Base-by-base conservation (phyloP, 225 moss, liverwort and hornwort species). In the Physcomitrium patens region DNA sequence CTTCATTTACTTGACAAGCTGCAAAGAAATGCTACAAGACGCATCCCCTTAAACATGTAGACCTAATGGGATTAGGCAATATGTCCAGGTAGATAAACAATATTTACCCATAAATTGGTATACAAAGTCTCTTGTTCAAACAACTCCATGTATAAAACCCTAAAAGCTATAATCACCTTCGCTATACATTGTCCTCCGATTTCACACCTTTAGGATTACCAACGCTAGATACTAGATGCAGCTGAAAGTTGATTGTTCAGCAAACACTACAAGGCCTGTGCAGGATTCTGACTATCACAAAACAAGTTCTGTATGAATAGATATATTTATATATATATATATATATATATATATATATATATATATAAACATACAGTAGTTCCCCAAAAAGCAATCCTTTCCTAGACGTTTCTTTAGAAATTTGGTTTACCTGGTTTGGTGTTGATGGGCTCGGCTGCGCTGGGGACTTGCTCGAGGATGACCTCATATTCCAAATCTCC, bases 401-500 rank as follows among this genome's bases (percentile, higher is more conserved):
- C 57, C 47, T 41, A 10, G 59, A 14, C 6, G 46, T 12, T 60
- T 15, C 1, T 71, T 68, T 64, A 31, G 24, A 70, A 70, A 77
- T 27, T 37, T 31, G 12, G 52, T 19, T 22, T 60, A 93, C 93
- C 93, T 89, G 91, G 45, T 88, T 91, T 54, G 82, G 28, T 73
- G 89, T 80, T 66, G 83, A 77, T 27, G 93, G 60, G 60, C 72
- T 79, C 72, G 91, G 82, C 74, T 93, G 91, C 76, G 77, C 87
- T 62, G 91, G 78, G 71, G 89, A 77, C 84, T 86, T 89, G 47
- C 75, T 83, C 78, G 91, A 76, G 75, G 83, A 85, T 68, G 80
- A 75, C 84, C 87, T 86, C 83, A 87, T 69, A 58, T 89, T 89
- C 91, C 93, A 93, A 74, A 90, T 74, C 41, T 93, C 93, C 85